Percentiles rank a stretch among this genome's conserved stretches.
phyloP scores from a whole-genome alignment of 2,329 filamentous ascomycete species.

The Verticillium alfalfae region DNA sequence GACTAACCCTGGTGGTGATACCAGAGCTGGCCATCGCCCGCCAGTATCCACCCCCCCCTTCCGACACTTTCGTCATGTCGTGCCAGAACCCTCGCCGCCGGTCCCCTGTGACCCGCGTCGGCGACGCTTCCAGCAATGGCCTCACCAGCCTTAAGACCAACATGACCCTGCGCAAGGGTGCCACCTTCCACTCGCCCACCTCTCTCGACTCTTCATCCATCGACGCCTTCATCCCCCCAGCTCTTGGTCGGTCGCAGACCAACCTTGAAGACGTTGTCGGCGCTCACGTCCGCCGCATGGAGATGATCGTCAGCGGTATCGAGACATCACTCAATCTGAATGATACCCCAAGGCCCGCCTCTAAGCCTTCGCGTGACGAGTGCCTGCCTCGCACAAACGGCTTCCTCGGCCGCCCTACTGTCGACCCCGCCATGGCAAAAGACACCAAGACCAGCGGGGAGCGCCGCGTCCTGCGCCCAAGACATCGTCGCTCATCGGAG shows the following conservation, averaged over 20 bases:
- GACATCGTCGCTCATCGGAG: slow-evolving; percentile 50
- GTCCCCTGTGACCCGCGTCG: slow-evolving; percentile 34
- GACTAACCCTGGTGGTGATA: slow-evolving; percentile 10
- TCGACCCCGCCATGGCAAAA: slow-evolving; percentile 41
- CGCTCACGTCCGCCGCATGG: slow-evolving; percentile 63
- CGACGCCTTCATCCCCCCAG: slow-evolving; percentile 38
- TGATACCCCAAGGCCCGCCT: slow-evolving; percentile 17
- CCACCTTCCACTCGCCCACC: slow-evolving; percentile 57
- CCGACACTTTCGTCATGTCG: slow-evolving; percentile 33
- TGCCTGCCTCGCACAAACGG: slow-evolving; percentile 55
- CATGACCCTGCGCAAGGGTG: slow-evolving; percentile 62
- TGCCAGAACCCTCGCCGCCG: slow-evolving; percentile 42
- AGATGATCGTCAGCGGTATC: slow-evolving; percentile 59
- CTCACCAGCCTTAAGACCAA: slow-evolving; percentile 44
- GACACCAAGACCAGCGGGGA: slow-evolving; percentile 30
- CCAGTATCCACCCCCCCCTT: slow-evolving; percentile 14
- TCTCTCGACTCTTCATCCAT: slow-evolving; percentile 27
- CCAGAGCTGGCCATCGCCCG: slow-evolving; percentile 24
- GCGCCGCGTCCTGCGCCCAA: slow-evolving; percentile 47
- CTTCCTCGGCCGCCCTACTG: slow-evolving; percentile 51
- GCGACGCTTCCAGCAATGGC: slow-evolving; percentile 29
- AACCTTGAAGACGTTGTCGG: slow-evolving; percentile 67
- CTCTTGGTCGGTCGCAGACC: slow-evolving; percentile 64
- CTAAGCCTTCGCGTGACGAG: slow-evolving; percentile 43
- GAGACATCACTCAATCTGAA: slow-evolving; percentile 48